A percentile compares a stretch with the other conserved stretches of the same genome.
phyloP scores from a whole-genome alignment of 164 flowering plant species.

The Kingdonia uniflora region DNA sequence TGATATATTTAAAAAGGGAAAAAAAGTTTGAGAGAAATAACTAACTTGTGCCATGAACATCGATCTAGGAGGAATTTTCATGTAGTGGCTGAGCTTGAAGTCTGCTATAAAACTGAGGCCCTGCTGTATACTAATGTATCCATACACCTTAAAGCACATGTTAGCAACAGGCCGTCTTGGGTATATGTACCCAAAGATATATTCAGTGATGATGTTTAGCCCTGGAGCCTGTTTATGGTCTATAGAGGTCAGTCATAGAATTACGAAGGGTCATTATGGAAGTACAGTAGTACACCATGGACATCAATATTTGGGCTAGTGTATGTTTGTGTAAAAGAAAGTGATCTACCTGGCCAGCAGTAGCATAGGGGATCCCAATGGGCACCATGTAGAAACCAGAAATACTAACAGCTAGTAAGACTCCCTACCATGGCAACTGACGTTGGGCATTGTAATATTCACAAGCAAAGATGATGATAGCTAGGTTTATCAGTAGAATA shows the following conservation, averaged over 20 bases:
- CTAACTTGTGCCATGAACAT: conserved; percentile 87
- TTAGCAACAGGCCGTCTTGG: conserved; percentile 81
- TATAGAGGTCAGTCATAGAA: background rate
- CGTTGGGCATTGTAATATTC: conserved; percentile 7
- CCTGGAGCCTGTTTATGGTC: conserved; percentile 40
- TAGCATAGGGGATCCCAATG: conserved; percentile 37
- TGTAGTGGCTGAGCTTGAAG: conserved; percentile 90
- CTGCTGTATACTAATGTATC: conserved; percentile 68
- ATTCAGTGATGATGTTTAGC: conserved; percentile 62
- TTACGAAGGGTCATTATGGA: background rate
- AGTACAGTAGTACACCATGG: background rate
- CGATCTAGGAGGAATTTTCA: conserved; percentile 84
- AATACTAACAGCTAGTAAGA: conserved; percentile 23
- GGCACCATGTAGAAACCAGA: conserved; percentile 34
- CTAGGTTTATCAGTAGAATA: conserved; percentile 1
- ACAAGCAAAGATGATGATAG: conserved; percentile 2
- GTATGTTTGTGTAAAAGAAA: background rate
- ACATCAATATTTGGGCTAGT: background rate
- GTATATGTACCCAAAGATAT: conserved; percentile 68
- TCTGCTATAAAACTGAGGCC: conserved; percentile 70
- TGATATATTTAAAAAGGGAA: no score
- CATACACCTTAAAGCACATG: conserved; percentile 85
- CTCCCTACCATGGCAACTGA: conserved; percentile 35
- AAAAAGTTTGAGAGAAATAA: background rate
- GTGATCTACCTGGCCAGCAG: conserved; percentile 29